Base-by-base conservation (phyloP, 192 early-diverging fungal species). In the Backusella australiensis region DNA sequence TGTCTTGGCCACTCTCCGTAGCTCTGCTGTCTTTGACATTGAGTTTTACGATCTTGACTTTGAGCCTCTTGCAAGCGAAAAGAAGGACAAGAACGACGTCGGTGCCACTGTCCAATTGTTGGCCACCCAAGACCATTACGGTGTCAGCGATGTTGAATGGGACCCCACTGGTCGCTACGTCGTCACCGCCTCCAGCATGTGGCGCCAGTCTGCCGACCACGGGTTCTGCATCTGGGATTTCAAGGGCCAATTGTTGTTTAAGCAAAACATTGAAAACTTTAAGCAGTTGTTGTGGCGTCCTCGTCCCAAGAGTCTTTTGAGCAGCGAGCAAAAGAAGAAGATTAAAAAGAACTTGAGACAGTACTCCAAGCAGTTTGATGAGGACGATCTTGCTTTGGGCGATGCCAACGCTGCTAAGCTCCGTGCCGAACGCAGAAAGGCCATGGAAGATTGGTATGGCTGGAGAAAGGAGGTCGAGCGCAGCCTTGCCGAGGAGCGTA, bases 231-330 rank as follows among this genome's bases (percentile, higher is more conserved):
- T 98, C 72, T 99, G 96, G 95, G 94, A 94, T 79, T 94, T 97
- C 75, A 92, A 92, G 80, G 98, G 98, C 59, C 86, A 91, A 78
- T 75, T 89, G 74, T 85, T 98, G 34, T 87, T 87, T 80, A 92
- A 92, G 83, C 90, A 93, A 53, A 82, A 82, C 67, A 81, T 94
- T 29, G 92, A 95, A 68, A 83, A 86, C 73, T 95, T 99, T 82
- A 96, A 97, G 87, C 96, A 98, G 89, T 79, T 98, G 53, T 76
- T 95, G 77, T 99, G 97, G 96, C 93, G 98, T 76, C 98, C 98
- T 56, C 93, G 96, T 56, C 97, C 98, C 8, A 82, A 84, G 53
- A 90, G 93, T 53, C 87, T 98, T 68, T 86, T 98, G 44, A 83
- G 91, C 15, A 83, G 84, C 63, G 95, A 92, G 39, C 85, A 94